Conservation (phyloP, 176 grass and related monocot species). For the Oryza longistaminata region DNA sequence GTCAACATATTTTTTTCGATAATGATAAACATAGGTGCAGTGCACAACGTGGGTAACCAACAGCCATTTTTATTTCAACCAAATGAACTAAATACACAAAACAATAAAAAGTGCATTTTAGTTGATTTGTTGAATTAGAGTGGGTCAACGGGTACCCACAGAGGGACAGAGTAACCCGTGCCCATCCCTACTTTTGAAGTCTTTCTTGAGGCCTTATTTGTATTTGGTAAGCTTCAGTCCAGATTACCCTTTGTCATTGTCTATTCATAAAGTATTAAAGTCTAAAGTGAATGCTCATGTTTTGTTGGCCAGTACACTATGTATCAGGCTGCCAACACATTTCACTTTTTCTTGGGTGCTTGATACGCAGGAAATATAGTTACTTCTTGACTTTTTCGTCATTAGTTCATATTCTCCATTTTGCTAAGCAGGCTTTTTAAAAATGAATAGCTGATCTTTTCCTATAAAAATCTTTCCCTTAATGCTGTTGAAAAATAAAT, state of each 20-base stretch:
- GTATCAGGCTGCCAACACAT: background rate
- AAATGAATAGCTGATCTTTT: constrained; percentile 4
- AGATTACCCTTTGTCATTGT: constrained; percentile 5
- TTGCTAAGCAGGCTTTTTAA: constrained; percentile 4
- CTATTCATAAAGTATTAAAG: constrained; percentile 10
- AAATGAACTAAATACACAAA: background rate
- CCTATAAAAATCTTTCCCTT: background rate
- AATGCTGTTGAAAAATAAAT: too few species aligned
- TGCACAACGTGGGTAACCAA: background rate
- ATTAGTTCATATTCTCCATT: constrained; percentile 1
- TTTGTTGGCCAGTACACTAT: background rate
- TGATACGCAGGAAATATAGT: background rate
- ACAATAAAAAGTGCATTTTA: background rate
- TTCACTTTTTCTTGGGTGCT: background rate
- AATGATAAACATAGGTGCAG: background rate
- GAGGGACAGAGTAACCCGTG: too few species aligned
- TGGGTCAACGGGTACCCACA: background rate
- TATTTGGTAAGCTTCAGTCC: constrained; percentile 6
- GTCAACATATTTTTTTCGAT: too few species aligned
- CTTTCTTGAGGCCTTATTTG: constrained; percentile 15
- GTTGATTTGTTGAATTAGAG: background rate
- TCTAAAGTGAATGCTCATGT: constrained; percentile 3
- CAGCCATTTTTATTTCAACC: background rate
- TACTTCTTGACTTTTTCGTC: background rate
- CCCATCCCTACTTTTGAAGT: background rate